Evolutionary conservation across 192 early-diverging fungal species (phyloP), one percentile per base, ranked within the genome.

Genomic region (Coemansia sp.): DNA sequence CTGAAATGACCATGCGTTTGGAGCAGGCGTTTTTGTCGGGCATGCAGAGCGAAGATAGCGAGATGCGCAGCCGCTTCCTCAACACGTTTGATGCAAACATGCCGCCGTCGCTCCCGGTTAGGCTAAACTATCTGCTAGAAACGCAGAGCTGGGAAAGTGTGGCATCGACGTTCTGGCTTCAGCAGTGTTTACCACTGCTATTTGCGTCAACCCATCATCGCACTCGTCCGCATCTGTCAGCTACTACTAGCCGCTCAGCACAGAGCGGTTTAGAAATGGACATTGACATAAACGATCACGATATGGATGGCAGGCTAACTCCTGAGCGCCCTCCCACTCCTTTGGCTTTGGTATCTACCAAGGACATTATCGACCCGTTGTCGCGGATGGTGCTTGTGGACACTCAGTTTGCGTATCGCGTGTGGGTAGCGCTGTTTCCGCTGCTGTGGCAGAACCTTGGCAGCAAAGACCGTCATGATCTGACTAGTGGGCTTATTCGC

Each of bases 141-240:
- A 87, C 92, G 10, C 98, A 99, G 72, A 97, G 92, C 62, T 99
- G 98, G 98, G 95, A 97, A 52, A 88, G 82, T 55, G 83, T 99
- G 10, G 84, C 86, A 0, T 76, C 81, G 47, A 86, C 88, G 12
- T 98, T 95, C 66, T 99, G 95, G 95, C 80, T 98, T 29, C 89
- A 92, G 57, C 96, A 98, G 59, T 93, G 94, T 0, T 64, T 95
- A 25, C 93, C 95, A 62, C 71, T 99, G 12, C 66, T 99, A 9
- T 63, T 98, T 56, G 91, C 93, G 14, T 83, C 85, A 0, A 70
- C 87, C 8, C 81, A 73, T 17, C 76, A 79, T 60, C 55, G 50
- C 23, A 76, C 63, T 65, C 51, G 27, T 11, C 66, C 7, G 23
- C 51, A 10, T 5, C 10, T 7, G 23, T 15, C 54, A 7, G 54